Conservation (phyloP, 805 yeast species). For the Wickerhamomyces subpelliculosus region DNA sequence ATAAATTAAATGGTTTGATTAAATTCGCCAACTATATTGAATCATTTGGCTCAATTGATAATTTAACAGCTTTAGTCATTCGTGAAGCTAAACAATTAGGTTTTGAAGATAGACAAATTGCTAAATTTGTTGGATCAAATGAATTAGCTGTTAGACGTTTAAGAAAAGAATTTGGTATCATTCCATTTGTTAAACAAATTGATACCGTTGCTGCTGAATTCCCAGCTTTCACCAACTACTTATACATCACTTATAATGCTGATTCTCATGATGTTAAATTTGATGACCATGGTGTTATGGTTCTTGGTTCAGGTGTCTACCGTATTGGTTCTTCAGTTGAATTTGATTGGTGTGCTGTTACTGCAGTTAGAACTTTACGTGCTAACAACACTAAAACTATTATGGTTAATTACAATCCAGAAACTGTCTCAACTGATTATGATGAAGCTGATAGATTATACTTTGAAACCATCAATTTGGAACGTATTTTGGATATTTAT, state of each 20-base stretch:
- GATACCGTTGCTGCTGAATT: slow-evolving; percentile 99
- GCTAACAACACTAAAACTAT: slow-evolving; percentile 82
- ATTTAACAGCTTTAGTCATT: slow-evolving; percentile 55
- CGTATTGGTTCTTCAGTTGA: slow-evolving; percentile 98
- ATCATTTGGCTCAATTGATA: slow-evolving; percentile 44
- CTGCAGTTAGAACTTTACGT: slow-evolving; percentile 91
- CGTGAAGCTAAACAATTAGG: slow-evolving; percentile 94
- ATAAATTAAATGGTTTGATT: slow-evolving; percentile 73
- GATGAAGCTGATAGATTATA: slow-evolving; percentile 97
- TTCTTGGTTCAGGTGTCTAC: slow-evolving; percentile 96
- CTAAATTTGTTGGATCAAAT: slow-evolving; percentile 78
- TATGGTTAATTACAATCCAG: slow-evolving; percentile 97
- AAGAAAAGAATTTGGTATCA: slow-evolving; percentile 78
- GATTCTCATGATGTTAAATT: slow-evolving; percentile 81
- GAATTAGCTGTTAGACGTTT: slow-evolving; percentile 89
- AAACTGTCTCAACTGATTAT: slow-evolving; percentile 97
- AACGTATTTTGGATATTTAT: slow-evolving; percentile 90
- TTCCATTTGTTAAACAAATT: slow-evolving; percentile 92
- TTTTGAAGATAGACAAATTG: slow-evolving; percentile 94
- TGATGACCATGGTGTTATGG: slow-evolving; percentile 91
- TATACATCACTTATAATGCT: slow-evolving; percentile 93
- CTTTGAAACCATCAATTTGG: slow-evolving; percentile 91
- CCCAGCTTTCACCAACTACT: slow-evolving; percentile 92
- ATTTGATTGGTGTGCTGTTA: slow-evolving; percentile 99
- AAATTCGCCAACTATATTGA: slow-evolving; percentile 59